phyloP scores from a whole-genome alignment of 768 basidiomycete species.

The Phylloporus arenicola region DNA sequence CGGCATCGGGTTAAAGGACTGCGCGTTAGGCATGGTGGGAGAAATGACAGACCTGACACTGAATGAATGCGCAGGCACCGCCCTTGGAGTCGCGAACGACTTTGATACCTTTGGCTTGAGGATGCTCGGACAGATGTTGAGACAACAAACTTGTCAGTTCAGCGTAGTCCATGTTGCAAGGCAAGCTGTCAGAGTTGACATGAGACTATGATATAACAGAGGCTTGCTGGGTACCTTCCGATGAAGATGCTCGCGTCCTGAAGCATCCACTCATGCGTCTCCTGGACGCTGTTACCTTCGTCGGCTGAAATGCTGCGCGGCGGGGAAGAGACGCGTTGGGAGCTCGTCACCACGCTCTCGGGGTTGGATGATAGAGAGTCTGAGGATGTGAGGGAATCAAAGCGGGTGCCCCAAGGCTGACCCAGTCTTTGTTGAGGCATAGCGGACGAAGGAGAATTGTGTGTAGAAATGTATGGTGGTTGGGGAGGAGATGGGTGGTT shows the following conservation, averaged over 20 bases:
- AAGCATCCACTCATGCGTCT: slow-evolving; percentile 44
- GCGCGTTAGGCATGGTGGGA: background rate
- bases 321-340: slow-evolving; percentile 12
- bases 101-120: slow-evolving; percentile 60
- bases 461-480: slow-evolving; percentile 18
- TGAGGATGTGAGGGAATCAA: slow-evolving; percentile 55
- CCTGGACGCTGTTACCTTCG: slow-evolving; percentile 29
- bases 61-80: slow-evolving; percentile 79
- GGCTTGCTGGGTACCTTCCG: slow-evolving; percentile 53
- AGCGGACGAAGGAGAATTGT: slow-evolving; percentile 9
- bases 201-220: slow-evolving; percentile 4
- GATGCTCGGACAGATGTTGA: slow-evolving; percentile 62
- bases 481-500: slow-evolving; percentile 6
- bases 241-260: slow-evolving; percentile 83
- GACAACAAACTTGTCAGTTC: slow-evolving; percentile 58
- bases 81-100: slow-evolving; percentile 73
- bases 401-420: slow-evolving; percentile 68
- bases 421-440: slow-evolving; percentile 45
- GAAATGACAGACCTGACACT: slow-evolving; percentile 59
- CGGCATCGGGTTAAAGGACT: background rate
- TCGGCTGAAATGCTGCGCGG: slow-evolving; percentile 12
- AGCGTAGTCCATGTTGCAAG: slow-evolving; percentile 57
- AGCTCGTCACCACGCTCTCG: slow-evolving; percentile 12
- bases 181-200: slow-evolving; percentile 45
- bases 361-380: slow-evolving; percentile 39